Percentiles rank a stretch among this genome's conserved stretches.
Conservation (phyloP, 2,329 filamentous ascomycete genomes). For the Phyllosticta citriasiana region DNA sequence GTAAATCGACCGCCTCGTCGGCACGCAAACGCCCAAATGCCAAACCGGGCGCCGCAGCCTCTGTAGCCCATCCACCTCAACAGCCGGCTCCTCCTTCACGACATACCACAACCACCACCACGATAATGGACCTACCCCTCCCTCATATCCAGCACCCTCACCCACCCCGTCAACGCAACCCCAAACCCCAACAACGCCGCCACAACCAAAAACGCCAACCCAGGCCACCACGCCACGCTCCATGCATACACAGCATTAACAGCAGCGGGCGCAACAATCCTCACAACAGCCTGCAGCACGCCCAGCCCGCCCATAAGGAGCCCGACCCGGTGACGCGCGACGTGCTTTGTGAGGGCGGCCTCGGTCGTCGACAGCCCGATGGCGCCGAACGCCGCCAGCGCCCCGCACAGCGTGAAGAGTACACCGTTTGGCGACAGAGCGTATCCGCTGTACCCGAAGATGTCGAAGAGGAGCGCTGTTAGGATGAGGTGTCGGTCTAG, state of each 20-base stretch:
- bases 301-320: slow-evolving; percentile 12
- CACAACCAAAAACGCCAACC: slow-evolving; percentile 10
- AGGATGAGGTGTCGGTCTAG: slow-evolving; percentile 10
- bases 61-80: neutral
- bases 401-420: slow-evolving; percentile 13
- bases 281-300: slow-evolving; percentile 10
- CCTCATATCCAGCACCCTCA: neutral
- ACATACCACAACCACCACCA: neutral
- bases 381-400: slow-evolving; percentile 12
- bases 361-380: slow-evolving; percentile 12
- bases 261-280: slow-evolving; percentile 10
- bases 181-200: slow-evolving; percentile 7
- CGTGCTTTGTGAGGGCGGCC: slow-evolving; percentile 12
- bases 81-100: neutral
- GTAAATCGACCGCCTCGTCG: too few relatives aligned
- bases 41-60: too few relatives aligned
- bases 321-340: slow-evolving; percentile 2
- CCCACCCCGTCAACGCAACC: neutral
- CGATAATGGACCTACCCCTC: neutral
- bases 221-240: slow-evolving; percentile 6
- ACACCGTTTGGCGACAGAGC: slow-evolving; percentile 11
- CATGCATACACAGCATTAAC: slow-evolving; percentile 9
- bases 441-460: slow-evolving; percentile 12
- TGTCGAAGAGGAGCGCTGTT: slow-evolving; percentile 10
- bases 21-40: too few relatives aligned